Conservation (phyloP, 495 filamentous ascomycete species). For the Aspergillus indologenus region DNA sequence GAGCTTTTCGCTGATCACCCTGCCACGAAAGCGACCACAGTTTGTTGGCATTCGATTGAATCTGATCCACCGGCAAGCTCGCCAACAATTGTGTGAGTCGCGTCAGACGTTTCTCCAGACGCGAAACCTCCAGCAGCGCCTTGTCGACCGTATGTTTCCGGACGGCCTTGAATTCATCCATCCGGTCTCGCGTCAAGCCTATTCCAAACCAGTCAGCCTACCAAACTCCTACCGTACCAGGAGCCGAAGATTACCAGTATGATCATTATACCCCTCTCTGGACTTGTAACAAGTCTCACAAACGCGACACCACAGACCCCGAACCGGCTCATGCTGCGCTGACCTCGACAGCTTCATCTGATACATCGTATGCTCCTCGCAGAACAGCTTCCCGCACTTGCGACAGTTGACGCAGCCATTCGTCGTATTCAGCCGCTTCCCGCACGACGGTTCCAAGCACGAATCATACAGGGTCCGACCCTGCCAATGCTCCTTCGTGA, state of each 20-base stretch:
- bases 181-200: conserved; percentile 67
- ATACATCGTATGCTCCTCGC: conserved; percentile 98
- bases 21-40: conserved; percentile 59
- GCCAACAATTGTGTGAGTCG: conserved; percentile 83
- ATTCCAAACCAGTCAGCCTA: background rate
- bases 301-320: conserved; percentile 90
- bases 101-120: conserved; percentile 87
- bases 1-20: conserved; percentile 63
- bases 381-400: conserved; percentile 89
- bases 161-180: conserved; percentile 59
- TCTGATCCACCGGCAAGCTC: conserved; percentile 61
- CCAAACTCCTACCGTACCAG: conserved; percentile 12
- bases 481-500: conserved; percentile 89
- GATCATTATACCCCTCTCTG: conserved; percentile 91
- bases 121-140: conserved; percentile 76
- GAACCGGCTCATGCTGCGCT: conserved; percentile 85
- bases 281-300: conserved; percentile 99
- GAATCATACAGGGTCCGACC: conserved; percentile 63
- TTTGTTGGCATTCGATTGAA: conserved; percentile 43
- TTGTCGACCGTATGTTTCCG: conserved; percentile 79
- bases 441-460: conserved; percentile 86
- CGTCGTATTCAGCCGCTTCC: conserved; percentile 68
- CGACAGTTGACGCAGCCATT: conserved; percentile 89
- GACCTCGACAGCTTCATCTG: conserved; percentile 95
- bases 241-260: conserved; percentile 49